Base-by-base conservation (phyloP, 768 basidiomycete genomes). In the Podaxis carcinomalis region DNA sequence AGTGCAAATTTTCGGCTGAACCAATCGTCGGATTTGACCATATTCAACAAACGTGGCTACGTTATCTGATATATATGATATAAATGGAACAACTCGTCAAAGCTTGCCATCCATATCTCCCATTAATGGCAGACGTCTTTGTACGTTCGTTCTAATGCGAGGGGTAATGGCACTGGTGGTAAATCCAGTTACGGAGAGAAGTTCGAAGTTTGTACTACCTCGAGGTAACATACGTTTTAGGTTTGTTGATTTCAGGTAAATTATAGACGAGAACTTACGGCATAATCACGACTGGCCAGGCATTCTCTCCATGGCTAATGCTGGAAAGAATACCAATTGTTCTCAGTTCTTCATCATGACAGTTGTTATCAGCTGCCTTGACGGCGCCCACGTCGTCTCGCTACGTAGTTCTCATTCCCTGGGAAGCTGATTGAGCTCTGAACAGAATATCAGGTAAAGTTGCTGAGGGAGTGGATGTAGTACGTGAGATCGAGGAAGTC, bases 331-430 rank as follows among this genome's bases (percentile, higher is more conserved):
- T 77, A 94, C 93, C 65, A 95, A 95, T 69, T 92, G 90, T 16
- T 90, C 85, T 19, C 84, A 83, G 73, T 94, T 95, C 83, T 95
- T 96, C 81, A 86, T 96, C 78, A 93, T 90, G 64, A 95, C 92
- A 36, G 86, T 85, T 57, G 73, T 75, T 32, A 90, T 90, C 3
- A 74, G 78, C 35, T 93, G 90, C 90, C 84, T 95, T 61, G 90
- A 95, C 70, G 88, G 88, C 59, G 82, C 80, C 59, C 88, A 93
- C 74, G 90, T 92, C 74, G 93, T 96, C 52, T 95, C 68, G 94
- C 93, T 85, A 67, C 55, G 76, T n/a, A 23, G 11, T 37, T 32
- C 4, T 3, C 9, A 32, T 49, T 14, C 10, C 13, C 16, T 28
- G 6, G 10, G 16, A 16, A 44, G 52, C 37, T 19, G 14, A 11